Evolutionary conservation across 345 rosid species (phyloP).

Genomic region (Streptanthus diversifolius): DNA sequence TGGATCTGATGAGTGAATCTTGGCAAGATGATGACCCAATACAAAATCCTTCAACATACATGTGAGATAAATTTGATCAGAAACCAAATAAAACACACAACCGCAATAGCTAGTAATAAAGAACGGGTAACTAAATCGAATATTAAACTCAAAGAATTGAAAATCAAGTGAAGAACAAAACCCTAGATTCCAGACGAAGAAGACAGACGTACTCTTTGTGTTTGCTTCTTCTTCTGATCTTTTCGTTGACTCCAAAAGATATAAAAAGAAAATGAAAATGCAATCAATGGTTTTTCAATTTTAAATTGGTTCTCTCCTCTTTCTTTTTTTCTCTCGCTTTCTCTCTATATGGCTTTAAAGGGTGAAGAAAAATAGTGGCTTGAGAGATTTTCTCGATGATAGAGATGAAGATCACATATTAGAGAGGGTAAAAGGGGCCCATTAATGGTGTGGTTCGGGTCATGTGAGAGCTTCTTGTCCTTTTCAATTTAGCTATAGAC

Average conservation of each 20-base stretch:
- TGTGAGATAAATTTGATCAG: slow-evolving; percentile 2
- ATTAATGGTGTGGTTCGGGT: slow-evolving; percentile 71
- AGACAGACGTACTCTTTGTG: slow-evolving; percentile 35
- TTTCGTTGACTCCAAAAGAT: slow-evolving; percentile 34
- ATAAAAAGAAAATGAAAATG: slow-evolving; percentile 19
- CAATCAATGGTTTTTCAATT: slow-evolving; percentile 20
- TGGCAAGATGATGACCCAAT: slow-evolving; percentile 6
- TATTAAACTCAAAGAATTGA: background rate
- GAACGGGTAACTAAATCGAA: background rate
- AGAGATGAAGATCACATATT: slow-evolving; percentile 33
- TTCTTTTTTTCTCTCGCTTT: background rate
- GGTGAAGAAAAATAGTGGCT: slow-evolving; percentile 33
- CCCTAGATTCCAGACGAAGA: slow-evolving; percentile 34
- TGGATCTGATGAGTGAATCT: slow-evolving; percentile 18
- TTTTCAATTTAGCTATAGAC: slow-evolving; percentile 49
- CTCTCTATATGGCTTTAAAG: slow-evolving; percentile 22
- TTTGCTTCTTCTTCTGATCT: slow-evolving; percentile 29
- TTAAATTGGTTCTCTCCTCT: background rate
- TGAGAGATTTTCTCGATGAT: slow-evolving; percentile 25
- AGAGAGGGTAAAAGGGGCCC: slow-evolving; percentile 51
- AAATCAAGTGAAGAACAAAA: slow-evolving; percentile 19
- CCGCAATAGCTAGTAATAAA: background rate
- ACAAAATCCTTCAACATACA: slow-evolving; percentile 12
- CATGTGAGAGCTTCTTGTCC: slow-evolving; percentile 79
- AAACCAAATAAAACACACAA: background rate